Percentiles rank a stretch among this genome's conserved stretches.
Evolutionary conservation across 352 stramenopile genomes (phyloP).

Genomic region (Blastocystis sp.): DNA sequence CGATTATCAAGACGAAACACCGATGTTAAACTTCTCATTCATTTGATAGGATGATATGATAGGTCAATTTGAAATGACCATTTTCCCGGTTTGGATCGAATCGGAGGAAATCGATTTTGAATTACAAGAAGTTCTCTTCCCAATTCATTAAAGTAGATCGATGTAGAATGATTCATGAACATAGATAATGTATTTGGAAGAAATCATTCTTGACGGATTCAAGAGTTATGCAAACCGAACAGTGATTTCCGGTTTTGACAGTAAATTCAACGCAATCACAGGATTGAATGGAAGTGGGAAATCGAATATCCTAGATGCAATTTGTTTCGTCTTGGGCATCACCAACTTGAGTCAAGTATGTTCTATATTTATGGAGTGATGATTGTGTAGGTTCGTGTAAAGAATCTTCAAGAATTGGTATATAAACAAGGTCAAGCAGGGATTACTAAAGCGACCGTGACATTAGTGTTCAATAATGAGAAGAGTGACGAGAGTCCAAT

Average conservation of each 20-base stretch:
- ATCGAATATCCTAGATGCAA: slow-evolving; percentile 98
- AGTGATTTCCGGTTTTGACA: slow-evolving; percentile 95
- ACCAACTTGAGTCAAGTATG: slow-evolving; percentile 89
- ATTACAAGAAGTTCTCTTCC: background rate
- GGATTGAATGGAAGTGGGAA: slow-evolving; percentile 98
- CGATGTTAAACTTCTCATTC: too few relatives aligned
- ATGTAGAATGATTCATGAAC: background rate
- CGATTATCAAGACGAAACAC: too few relatives aligned
- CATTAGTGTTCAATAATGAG: slow-evolving; percentile 97
- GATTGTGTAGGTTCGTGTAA: slow-evolving; percentile 83
- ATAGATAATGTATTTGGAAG: slow-evolving; percentile 90
- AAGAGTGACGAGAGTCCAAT: slow-evolving; percentile 85
- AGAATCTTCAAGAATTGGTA: slow-evolving; percentile 97
- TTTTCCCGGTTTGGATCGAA: background rate
- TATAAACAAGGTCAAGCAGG: slow-evolving; percentile 99
- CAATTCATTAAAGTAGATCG: background rate
- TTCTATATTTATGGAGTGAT: background rate
- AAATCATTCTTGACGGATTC: slow-evolving; percentile 99
- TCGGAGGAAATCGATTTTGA: background rate
- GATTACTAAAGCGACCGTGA: slow-evolving; percentile 97
- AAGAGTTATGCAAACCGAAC: slow-evolving; percentile 98
- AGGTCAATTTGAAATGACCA: too few relatives aligned
- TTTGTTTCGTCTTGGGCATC: slow-evolving; percentile 99
- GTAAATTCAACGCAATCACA: slow-evolving; percentile 99
- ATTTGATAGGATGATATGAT: too few relatives aligned